phyloP scores from a whole-genome alignment of 495 filamentous ascomycete species.

The Tricharina praecox region DNA sequence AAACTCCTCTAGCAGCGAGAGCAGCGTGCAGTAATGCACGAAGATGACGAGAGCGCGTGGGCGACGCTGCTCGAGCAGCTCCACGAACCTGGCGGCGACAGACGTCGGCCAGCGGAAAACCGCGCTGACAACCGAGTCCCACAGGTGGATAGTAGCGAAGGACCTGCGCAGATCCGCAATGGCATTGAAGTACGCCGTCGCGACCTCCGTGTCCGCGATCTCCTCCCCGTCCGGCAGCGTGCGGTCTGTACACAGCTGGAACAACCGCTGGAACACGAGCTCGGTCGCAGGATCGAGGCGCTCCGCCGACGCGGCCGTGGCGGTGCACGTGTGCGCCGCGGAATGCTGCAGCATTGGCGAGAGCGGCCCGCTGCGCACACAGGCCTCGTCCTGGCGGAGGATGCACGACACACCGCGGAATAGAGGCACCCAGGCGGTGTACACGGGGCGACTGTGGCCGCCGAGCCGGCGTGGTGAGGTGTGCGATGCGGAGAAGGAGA shows the following conservation, averaged over 20 bases:
- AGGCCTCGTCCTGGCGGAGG: conserved; percentile 8
- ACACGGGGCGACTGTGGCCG: too few species aligned
- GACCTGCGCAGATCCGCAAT: conserved; percentile 13
- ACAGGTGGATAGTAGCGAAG: conserved; percentile 5
- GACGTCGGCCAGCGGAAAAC: conserved; percentile 28
- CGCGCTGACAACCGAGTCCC: neutral
- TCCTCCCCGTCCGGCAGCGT: conserved; percentile 15
- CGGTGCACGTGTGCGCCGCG: too few species aligned
- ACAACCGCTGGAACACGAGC: conserved; percentile 1
- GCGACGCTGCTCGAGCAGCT: conserved; percentile 22
- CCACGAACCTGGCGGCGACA: conserved; percentile 23
- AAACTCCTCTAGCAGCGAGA: conserved; percentile 22
- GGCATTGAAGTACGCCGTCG: conserved; percentile 14
- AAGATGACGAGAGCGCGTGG: conserved; percentile 30
- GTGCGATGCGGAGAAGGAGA: conserved; percentile 4
- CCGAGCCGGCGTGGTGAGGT: conserved; percentile 17
- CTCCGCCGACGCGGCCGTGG: neutral
- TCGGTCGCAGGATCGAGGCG: neutral
- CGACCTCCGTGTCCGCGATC: conserved; percentile 16
- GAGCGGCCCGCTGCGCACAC: conserved; percentile 11
- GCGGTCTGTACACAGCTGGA: conserved; percentile 16
- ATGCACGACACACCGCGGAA: too few species aligned
- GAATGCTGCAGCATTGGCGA: conserved; percentile 2
- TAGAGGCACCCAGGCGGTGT: too few species aligned
- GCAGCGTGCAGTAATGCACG: conserved; percentile 29